These are phyloP conservation scores for Xerocomus potaroensis DNA, from an alignment of 768 basidiomycete genomes.

Conservation along the genomic window DNA sequence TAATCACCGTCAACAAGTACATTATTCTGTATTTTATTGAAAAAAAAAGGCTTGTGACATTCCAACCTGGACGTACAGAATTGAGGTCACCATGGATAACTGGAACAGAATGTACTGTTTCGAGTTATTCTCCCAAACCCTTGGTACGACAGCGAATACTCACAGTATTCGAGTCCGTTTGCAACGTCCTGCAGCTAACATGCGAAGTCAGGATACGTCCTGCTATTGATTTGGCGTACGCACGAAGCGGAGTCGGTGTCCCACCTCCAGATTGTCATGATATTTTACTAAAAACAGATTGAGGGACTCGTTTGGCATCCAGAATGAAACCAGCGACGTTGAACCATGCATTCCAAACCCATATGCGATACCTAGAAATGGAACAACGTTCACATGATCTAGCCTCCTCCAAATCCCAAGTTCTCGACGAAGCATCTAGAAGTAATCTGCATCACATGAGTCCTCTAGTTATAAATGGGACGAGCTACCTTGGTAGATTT, in stretches of 20 bases:
- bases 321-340: constrained; percentile 28
- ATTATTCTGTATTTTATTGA: constrained; percentile 10
- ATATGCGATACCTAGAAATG: constrained; percentile 6
- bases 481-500: not conserved
- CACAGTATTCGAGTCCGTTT: constrained; percentile 9
- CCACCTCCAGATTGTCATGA: not conserved
- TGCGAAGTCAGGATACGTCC: constrained; percentile 17
- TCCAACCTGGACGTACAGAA: not conserved
- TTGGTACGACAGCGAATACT: not conserved
- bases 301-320: constrained; percentile 28
- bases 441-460: rapidly evolving
- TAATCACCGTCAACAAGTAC: constrained; percentile 14
- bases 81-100: constrained; percentile 16
- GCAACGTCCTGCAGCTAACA: constrained; percentile 11
- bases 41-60: not conserved
- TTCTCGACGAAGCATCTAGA: constrained; percentile 22
- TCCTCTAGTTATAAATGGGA: not conserved
- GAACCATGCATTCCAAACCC: constrained; percentile 23
- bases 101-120: constrained; percentile 7
- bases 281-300: constrained; percentile 12
- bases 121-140: not conserved
- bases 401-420: constrained; percentile 28
- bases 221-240: constrained; percentile 1
- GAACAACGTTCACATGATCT: constrained; percentile 23
- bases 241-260: constrained; percentile 12